phyloP scores from a whole-genome alignment of 73 alveolate genomes.

The Paramecium tetraurelia region DNA sequence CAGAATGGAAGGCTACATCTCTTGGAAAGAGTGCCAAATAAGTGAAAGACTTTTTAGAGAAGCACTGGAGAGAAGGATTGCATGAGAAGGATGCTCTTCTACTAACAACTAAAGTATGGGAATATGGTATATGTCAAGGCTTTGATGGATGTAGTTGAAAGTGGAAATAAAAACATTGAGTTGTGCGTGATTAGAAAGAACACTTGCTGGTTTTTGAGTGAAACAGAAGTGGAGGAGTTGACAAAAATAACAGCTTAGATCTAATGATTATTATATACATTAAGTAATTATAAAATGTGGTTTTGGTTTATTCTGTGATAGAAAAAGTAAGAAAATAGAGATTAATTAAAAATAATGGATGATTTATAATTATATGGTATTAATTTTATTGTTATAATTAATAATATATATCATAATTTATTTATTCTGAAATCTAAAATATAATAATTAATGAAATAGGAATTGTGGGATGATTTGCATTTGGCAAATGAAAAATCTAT shows the following conservation, averaged over 20 bases:
- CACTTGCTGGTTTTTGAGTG: constrained; percentile 41
- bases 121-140: constrained; percentile 48
- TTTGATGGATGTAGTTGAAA: constrained; percentile 91
- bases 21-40: constrained; percentile 90
- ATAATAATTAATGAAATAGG: not conserved
- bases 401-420: not conserved
- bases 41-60: constrained; percentile 85
- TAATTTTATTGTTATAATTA: not conserved
- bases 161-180: constrained; percentile 93
- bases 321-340: not conserved
- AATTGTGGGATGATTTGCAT: constrained; percentile 51
- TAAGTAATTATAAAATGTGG: not conserved
- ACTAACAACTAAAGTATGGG: constrained; percentile 71
- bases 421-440: not conserved
- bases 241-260: constrained; percentile 16
- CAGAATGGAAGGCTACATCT: constrained; percentile 96
- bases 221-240: constrained; percentile 16
- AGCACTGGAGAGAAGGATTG: constrained; percentile 82
- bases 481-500: constrained; percentile 57
- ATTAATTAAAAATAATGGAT: not conserved
- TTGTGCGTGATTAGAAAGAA: constrained; percentile 81
- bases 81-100: constrained; percentile 74
- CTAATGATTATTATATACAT: not conserved
- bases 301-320: not conserved
- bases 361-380: not conserved